Evolutionary conservation across 441 rosid species (phyloP).

Genomic region (Cnidoscolus chayamansa): DNA sequence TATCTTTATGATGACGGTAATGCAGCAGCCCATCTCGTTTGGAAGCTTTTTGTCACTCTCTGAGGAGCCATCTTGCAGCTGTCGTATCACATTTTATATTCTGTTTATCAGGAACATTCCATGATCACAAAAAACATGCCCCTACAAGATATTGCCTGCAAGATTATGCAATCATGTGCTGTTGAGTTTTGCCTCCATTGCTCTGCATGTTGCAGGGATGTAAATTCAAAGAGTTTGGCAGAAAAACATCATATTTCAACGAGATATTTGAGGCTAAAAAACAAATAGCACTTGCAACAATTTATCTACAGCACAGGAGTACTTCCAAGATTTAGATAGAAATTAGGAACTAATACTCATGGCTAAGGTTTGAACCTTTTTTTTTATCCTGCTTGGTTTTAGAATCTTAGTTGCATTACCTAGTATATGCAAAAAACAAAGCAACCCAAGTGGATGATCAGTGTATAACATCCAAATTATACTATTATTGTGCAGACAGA

Average conservation of each 20-base stretch:
- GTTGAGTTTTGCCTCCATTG: conserved; percentile 30
- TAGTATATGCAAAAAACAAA: no score
- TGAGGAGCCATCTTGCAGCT: conserved; percentile 16
- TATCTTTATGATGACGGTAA: conserved; percentile 28
- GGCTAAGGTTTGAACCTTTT: no score
- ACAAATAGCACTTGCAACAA: not conserved
- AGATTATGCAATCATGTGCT: not conserved
- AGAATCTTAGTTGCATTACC: no score
- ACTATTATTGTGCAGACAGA: no score
- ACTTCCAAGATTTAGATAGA: no score
- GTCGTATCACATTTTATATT: not conserved
- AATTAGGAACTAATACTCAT: no score
- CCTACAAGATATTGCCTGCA: not conserved
- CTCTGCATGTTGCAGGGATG: conserved; percentile 25
- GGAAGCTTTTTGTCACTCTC: conserved; percentile 28
- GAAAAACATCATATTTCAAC: not conserved
- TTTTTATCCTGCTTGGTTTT: no score
- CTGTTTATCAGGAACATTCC: not conserved
- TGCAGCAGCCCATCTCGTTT: conserved; percentile 46
- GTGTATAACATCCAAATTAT: no score
- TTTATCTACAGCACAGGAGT: not conserved
- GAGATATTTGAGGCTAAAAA: not conserved
- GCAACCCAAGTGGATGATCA: no score
- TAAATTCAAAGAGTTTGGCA: not conserved
- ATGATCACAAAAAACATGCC: not conserved